Evolutionary conservation across 106 monocot species (phyloP).

Genomic region (Dendrobium huoshanense): DNA sequence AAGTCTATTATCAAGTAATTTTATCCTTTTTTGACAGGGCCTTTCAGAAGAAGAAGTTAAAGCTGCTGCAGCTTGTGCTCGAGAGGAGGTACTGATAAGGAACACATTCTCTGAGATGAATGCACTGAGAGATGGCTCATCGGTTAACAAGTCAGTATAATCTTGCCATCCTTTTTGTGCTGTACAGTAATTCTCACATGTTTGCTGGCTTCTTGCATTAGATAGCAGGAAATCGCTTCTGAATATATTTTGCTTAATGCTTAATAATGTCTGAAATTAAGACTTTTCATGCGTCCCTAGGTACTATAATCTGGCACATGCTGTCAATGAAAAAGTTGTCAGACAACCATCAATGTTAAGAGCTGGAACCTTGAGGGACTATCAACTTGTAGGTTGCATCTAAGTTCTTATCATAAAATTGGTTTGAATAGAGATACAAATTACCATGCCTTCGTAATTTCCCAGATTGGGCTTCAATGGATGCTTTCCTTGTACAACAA

Average conservation of each 20-base stretch:
- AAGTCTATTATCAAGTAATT: neutral
- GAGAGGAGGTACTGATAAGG: constrained; percentile 88
- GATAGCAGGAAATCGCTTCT: neutral
- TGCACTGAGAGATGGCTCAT: constrained; percentile 67
- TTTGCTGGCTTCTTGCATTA: constrained; percentile 1
- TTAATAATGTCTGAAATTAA: neutral
- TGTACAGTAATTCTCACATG: neutral
- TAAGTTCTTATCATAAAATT: constrained; percentile 1
- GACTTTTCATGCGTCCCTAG: constrained; percentile 19
- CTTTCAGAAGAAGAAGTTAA: constrained; percentile 93
- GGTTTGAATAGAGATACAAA: neutral
- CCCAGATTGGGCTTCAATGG: constrained; percentile 96
- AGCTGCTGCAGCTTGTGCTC: constrained; percentile 84
- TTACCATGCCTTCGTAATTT: constrained; percentile 1
- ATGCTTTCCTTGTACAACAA: constrained; percentile 99
- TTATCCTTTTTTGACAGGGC: constrained; percentile 40
- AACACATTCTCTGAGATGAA: constrained; percentile 97
- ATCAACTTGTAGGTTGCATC: constrained; percentile 72
- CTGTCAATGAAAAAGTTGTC: constrained; percentile 76
- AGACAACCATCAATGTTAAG: constrained; percentile 92
- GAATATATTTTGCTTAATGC: neutral
- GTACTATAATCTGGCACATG: constrained; percentile 98
- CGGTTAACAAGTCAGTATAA: constrained; percentile 73
- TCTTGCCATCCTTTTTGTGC: neutral
- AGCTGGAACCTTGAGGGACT: constrained; percentile 86